These are phyloP conservation scores for Teratosphaeria viscida DNA, from an alignment of 2,329 filamentous ascomycete genomes.

Conservation along the genomic window DNA sequence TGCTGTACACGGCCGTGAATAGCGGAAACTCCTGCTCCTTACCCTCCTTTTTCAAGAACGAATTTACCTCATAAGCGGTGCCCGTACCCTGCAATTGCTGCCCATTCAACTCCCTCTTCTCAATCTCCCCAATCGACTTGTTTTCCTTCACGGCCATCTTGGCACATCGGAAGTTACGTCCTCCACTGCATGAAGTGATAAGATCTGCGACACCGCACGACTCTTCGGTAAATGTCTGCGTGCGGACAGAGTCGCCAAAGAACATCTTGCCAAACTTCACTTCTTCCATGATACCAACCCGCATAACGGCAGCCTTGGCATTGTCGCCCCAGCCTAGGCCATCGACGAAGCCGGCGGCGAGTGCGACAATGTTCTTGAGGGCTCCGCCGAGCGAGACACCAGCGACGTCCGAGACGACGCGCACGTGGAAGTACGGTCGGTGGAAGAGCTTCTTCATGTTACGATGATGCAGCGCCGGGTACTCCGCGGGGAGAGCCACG, in stretches of 20 bases:
- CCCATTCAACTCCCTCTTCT: conserved; percentile 81
- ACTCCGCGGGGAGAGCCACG: conserved; percentile 66
- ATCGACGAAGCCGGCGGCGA: conserved; percentile 90
- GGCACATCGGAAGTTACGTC: conserved; percentile 88
- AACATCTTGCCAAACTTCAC: conserved; percentile 91
- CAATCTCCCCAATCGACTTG: conserved; percentile 74
- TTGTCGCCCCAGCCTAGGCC: conserved; percentile 97
- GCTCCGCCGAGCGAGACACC: conserved; percentile 91
- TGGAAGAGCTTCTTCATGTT: conserved; percentile 83
- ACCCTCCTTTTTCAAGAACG: conserved; percentile 69
- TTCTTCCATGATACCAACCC: conserved; percentile 90
- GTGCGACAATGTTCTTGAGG: conserved; percentile 90
- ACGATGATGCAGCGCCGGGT: conserved; percentile 75
- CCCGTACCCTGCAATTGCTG: conserved; percentile 93
- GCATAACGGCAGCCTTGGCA: conserved; percentile 97
- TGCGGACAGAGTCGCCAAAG: conserved; percentile 71
- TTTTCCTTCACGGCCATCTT: conserved; percentile 75
- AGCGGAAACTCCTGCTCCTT: conserved; percentile 78
- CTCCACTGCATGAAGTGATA: conserved; percentile 86
- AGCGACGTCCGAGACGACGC: conserved; percentile 88
- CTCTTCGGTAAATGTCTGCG: conserved; percentile 90
- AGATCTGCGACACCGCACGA: conserved; percentile 90
- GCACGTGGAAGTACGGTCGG: conserved; percentile 93
- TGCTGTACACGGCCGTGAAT: conserved; percentile 78
- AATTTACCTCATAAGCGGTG: conserved; percentile 84